A percentile compares a stretch with the other conserved stretches of the same genome.
Conservation (phyloP, 2,329 filamentous ascomycete genomes). For the Fusarium sp. region DNA sequence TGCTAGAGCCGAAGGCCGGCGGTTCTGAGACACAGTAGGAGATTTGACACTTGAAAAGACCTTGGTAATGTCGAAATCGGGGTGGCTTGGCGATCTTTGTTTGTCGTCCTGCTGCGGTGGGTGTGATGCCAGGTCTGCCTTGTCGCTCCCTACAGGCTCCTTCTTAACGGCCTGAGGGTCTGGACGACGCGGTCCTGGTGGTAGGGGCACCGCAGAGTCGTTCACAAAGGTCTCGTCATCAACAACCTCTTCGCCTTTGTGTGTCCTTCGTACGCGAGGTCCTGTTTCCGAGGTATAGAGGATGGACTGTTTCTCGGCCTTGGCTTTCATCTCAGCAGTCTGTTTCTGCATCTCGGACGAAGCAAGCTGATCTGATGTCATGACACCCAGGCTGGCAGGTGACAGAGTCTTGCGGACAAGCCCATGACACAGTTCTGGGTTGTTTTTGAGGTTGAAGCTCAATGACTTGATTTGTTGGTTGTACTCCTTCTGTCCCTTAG, state of each 20-base stretch:
- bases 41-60: constrained; percentile 89
- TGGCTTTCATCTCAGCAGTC: constrained; percentile 82
- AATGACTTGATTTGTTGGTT: constrained; percentile 80
- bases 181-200: constrained; percentile 42
- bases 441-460: constrained; percentile 90
- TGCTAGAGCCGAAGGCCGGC: constrained; percentile 64
- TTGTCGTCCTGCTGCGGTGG: constrained; percentile 62
- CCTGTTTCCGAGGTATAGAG: constrained; percentile 79
- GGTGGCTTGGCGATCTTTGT: constrained; percentile 65
- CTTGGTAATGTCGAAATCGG: constrained; percentile 86
- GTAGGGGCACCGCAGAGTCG: constrained; percentile 54
- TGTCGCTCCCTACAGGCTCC: constrained; percentile 50
- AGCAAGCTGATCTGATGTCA: constrained; percentile 92
- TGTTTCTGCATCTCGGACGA: constrained; percentile 89
- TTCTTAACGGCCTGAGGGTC: constrained; percentile 53
- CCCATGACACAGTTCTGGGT: constrained; percentile 81
- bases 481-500: constrained; percentile 65
- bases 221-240: constrained; percentile 76
- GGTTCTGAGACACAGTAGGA: constrained; percentile 68
- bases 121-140: constrained; percentile 46
- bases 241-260: constrained; percentile 94
- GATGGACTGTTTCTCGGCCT: constrained; percentile 86
- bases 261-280: constrained; percentile 87
- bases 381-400: constrained; percentile 83
- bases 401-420: constrained; percentile 81